Conservation (phyloP, 495 filamentous ascomycete species). For the Staphylotrichum tortipilum region DNA sequence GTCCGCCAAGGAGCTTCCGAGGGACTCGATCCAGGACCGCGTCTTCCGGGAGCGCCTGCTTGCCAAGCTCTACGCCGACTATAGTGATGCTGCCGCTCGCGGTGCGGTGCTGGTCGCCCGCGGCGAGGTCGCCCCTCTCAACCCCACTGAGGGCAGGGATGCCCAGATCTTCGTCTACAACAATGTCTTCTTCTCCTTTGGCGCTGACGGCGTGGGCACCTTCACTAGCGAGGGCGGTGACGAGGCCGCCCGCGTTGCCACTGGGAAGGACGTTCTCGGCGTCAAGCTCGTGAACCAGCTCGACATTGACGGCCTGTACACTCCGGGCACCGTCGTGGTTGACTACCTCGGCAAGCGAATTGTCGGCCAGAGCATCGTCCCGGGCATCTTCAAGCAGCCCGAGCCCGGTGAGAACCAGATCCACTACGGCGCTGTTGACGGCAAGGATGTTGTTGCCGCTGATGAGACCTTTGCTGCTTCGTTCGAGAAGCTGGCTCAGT, state of each 20-base stretch:
- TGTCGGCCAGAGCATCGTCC: conserved; percentile 96
- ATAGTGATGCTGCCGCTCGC: conserved; percentile 86
- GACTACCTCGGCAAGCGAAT: conserved; percentile 97
- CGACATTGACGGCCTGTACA: conserved; percentile 88
- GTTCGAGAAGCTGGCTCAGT: conserved; percentile 84
- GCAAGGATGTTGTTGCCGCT: conserved; percentile 87
- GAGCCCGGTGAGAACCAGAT: conserved; percentile 97
- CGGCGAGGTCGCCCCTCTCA: conserved; percentile 91
- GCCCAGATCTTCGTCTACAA: conserved; percentile 99
- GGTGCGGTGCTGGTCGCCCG: conserved; percentile 90
- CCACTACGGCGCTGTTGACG: conserved; percentile 96
- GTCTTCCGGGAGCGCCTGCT: conserved; percentile 92
- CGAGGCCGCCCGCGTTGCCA: conserved; percentile 91
- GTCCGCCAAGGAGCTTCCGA: conserved; percentile 85
- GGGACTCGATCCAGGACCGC: conserved; percentile 86
- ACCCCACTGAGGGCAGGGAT: conserved; percentile 85
- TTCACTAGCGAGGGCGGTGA: conserved; percentile 95
- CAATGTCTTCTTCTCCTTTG: conserved; percentile 98
- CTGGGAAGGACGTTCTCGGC: conserved; percentile 91
- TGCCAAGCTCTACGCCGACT: conserved; percentile 94
- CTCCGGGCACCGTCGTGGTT: conserved; percentile 89
- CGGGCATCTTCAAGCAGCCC: conserved; percentile 97
- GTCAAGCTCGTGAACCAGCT: conserved; percentile 94
- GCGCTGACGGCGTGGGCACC: conserved; percentile 93
- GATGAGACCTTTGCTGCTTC: conserved; percentile 75